Evolutionary conservation across 2,329 filamentous ascomycete genomes (phyloP), one percentile per base, ranked within the genome.

Genomic region (Cladophialophora carrionii): DNA sequence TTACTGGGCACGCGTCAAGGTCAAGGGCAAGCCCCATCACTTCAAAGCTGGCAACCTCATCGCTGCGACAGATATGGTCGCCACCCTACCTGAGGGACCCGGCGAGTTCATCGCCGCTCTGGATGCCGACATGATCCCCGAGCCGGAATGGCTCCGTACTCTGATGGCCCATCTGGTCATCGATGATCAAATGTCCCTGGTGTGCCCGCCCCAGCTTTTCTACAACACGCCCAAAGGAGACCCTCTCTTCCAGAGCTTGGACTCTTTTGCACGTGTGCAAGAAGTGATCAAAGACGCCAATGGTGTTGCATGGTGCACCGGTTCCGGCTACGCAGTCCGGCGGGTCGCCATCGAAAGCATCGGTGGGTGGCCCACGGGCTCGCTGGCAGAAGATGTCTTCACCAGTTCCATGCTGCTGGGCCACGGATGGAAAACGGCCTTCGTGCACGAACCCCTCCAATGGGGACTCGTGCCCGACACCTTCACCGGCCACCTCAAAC

Each of bases 1-100:
- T 63, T 82, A 82, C 65, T 76, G 48, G 71, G 76, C 65, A 78
- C 79, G 70, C 74, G 75, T 55, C 72, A 74, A 68, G 31, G 64
- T 60, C 41, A 63, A 63, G n/a, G 68, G 68, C 17, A 60, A 63
- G 1, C 69, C 67, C 6, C 65, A 68, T 55, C 65, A 69, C 37
- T 71, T 69, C 58, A 73, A 73, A 54, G 71, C 70, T 34, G 71
- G 68, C 8, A 73, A 73, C 51, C 52, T 73, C 22, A 72, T 70
- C 52, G 64, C 67, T 57, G 71, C 68, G 4, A 29, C 70, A 6
- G 67, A 71, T 14, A 48, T 61, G 43, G 66, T 67, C 10, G 57
- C 64, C 6, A 62, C 26, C 10, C 52, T 73, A 10, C 65, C 66
- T 20, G 70, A 67, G 29, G 70, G 70, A 26, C 37, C 65, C 2